Evolutionary conservation across 345 rosid species (phyloP), one percentile per base, ranked within the genome.

Genomic region (Brassica rapa): DNA sequence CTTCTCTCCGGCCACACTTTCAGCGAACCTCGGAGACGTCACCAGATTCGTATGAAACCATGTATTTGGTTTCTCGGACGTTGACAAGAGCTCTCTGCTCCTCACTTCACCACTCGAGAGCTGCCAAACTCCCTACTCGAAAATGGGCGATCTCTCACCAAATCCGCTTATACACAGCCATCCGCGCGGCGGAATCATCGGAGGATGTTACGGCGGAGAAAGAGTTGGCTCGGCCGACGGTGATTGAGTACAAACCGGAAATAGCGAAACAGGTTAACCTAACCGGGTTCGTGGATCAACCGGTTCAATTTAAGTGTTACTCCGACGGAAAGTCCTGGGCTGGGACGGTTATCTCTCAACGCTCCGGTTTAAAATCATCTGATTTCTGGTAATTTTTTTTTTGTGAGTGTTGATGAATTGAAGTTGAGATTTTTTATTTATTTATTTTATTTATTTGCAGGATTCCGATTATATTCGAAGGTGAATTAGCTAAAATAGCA

Each of bases 391-490:
- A n/a, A n/a, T n/a, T 19, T 19, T 19, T 19, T 19, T 29, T 4
- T 29, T 29, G 32, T 29, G 4, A 3, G 32, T 29, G 32, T 29
- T 62, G 75, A 66, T 62, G 21, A 57, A 56, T 56, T 7, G 9
- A 57, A 57, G 62, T 57, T 57, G 62, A 3, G 62, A 56, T 19
- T 3, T 24, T 59, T n/a, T n/a, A n/a, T n/a, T n/a, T n/a, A n/a
- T n/a, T n/a, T 55, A 19, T 19, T 21, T 23, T 57, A 37, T 8
- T 43, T 10, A 10, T 43, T 43, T 60, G 71, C 72, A 90, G 98
- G 93, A 85, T 93, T 78, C 96, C 96, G 14, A 72, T 93, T 23
- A 71, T 80, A 68, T 93, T 93, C 69, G 91, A 89, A 37, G 97
- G 94, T 10, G 90, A 89, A 63, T 72, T 93, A 83, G 98, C 97